Evolutionary conservation across 257 asterid genomes (phyloP).

Genomic region (Misopates orontium): DNA sequence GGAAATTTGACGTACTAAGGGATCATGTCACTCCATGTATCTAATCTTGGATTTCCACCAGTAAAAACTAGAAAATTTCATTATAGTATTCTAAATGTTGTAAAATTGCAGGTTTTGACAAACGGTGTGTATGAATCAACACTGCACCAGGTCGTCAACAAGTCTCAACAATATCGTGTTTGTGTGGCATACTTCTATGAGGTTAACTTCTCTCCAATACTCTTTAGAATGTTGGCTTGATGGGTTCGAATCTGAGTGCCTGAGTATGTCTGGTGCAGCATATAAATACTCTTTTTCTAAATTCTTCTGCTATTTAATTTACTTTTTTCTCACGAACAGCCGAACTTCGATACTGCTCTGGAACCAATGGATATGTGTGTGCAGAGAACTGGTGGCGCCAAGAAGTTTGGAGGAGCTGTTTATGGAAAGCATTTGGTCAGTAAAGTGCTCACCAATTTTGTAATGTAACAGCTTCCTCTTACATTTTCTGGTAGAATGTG

Average conservation of each 20-base stretch:
- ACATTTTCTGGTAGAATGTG: background rate
- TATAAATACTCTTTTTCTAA: background rate
- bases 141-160: slow-evolving; percentile 75
- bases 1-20: background rate
- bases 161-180: slow-evolving; percentile 62
- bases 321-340: slow-evolving; percentile 39
- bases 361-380: slow-evolving; percentile 69
- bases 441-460: slow-evolving; percentile 74
- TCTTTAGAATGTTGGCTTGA: background rate
- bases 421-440: slow-evolving; percentile 85
- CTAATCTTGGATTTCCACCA: too few relatives aligned
- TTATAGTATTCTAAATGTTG: background rate
- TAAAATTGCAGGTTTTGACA: slow-evolving; percentile 54
- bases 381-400: slow-evolving; percentile 59
- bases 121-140: slow-evolving; percentile 88
- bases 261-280: background rate
- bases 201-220: slow-evolving; percentile 41
- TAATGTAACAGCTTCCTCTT: slow-evolving; percentile 17
- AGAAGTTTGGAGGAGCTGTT: slow-evolving; percentile 66
- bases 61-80: too few relatives aligned
- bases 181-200: slow-evolving; percentile 87
- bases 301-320: too few relatives aligned
- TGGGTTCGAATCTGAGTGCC: too few relatives aligned
- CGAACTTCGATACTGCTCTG: slow-evolving; percentile 72
- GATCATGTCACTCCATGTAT: background rate